These are phyloP conservation scores for Dendrocalamus latiflorus DNA, from an alignment of 202 grass and related monocot genomes.

Conservation along the genomic window DNA sequence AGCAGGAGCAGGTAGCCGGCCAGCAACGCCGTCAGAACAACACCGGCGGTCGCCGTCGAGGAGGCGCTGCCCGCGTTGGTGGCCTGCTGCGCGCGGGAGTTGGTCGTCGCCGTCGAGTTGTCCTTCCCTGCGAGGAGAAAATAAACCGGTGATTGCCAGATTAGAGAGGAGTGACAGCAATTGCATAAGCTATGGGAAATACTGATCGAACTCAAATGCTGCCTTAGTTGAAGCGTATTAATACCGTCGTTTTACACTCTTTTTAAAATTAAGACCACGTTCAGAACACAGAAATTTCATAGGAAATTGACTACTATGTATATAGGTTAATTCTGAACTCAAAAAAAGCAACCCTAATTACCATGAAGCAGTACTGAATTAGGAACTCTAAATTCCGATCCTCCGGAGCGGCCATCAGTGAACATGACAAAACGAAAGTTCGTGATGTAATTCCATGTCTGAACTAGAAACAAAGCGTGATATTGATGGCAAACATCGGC, in stretches of 20 bases:
- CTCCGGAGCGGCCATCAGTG: not conserved
- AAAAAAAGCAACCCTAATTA: not conserved
- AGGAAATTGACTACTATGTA: not conserved
- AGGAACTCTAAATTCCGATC: not conserved
- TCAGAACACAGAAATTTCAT: no score
- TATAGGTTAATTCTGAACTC: not conserved
- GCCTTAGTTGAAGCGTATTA: not conserved
- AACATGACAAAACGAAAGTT: not conserved
- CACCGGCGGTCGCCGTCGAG: no score
- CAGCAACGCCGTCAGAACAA: no score
- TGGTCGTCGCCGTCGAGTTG: constrained; percentile 31
- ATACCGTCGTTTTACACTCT: no score
- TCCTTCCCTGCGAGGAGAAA: constrained; percentile 21
- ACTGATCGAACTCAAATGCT: not conserved
- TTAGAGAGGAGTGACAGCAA: not conserved
- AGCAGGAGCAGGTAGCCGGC: no score
- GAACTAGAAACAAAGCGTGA: not conserved
- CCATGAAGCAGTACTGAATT: not conserved
- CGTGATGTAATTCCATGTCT: not conserved
- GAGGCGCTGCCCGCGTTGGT: no score
- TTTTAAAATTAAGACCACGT: no score
- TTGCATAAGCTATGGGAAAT: not conserved
- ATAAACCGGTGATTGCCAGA: not conserved
- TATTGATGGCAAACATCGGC: not conserved
- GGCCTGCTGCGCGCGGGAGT: no score